Percentiles rank a stretch among this genome's conserved stretches.
phyloP scores from a whole-genome alignment of 805 yeast species.

The Sporopachydermia quercuum region DNA sequence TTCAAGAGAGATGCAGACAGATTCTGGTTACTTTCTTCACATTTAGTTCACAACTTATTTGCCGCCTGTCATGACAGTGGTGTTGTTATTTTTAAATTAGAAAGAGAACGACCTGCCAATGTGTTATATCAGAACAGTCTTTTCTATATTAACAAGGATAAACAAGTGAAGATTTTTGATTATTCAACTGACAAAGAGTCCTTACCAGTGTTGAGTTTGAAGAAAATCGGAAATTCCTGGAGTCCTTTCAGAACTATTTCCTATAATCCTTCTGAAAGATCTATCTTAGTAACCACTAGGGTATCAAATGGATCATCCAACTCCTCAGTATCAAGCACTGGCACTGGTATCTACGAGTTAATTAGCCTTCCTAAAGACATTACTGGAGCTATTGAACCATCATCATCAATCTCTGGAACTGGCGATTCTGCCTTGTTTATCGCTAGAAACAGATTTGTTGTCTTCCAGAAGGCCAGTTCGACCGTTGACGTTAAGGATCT shows the following conservation, averaged over 20 bases:
- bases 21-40: constrained; percentile 85
- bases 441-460: constrained; percentile 88
- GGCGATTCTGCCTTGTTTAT: constrained; percentile 83
- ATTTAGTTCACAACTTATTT: constrained; percentile 80
- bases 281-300: constrained; percentile 70
- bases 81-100: constrained; percentile 93
- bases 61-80: constrained; percentile 97
- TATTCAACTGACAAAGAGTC: constrained; percentile 47
- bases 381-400: constrained; percentile 88
- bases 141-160: constrained; percentile 66
- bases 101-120: constrained; percentile 94
- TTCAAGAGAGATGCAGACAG: constrained; percentile 89
- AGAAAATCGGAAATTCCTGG: constrained; percentile 77
- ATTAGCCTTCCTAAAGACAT: constrained; percentile 72
- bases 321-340: too few relatives aligned
- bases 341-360: constrained; percentile 53
- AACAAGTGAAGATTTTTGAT: constrained; percentile 73
- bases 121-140: constrained; percentile 57
- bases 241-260: constrained; percentile 71
- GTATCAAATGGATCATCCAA: constrained; percentile 29
- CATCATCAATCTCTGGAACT: constrained; percentile 61
- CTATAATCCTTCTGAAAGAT: constrained; percentile 85
- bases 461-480: constrained; percentile 47
- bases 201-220: constrained; percentile 69
- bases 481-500: constrained; percentile 75